Evolutionary conservation across 2,329 filamentous ascomycete genomes (phyloP), one percentile per base, ranked within the genome.

Genomic region (Fusarium brevicatenulatum): DNA sequence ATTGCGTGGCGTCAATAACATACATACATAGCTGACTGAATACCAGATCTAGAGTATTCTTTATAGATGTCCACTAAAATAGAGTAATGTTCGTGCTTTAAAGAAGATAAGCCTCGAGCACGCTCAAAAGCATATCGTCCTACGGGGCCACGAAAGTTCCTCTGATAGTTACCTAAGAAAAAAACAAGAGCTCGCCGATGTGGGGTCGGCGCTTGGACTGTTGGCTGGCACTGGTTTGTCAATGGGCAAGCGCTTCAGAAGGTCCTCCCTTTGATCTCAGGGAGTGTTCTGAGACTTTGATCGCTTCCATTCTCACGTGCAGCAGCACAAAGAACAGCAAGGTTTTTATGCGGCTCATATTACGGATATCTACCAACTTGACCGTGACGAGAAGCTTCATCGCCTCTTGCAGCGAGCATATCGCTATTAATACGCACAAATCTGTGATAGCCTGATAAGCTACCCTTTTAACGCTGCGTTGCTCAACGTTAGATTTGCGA

Each of bases 191-290:
- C 25, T 34, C 15, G 40, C n/a, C 42, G n/a, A 44, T 63, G 64
- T 74, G 72, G 72, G 57, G 64, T 66, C 62, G 40, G 37, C 64
- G 74, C 74, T 75, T 56, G 69, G 70, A 53, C 68, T 55, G 23
- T 40, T 71, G 40, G 58, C 62, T 61, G 60, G 63, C 60, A 53
- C 68, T 60, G 47, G 69, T 34, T 66, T 37, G 15, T 23, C 9
- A 50, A 54, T 19, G 16, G 25, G 36, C 44, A 64, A 67, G 67
- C 28, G 34, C 34, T 39, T 39, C 36, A 54, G 56, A 57, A 69
- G 58, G 62, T 56, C 53, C 49, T 47, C 52, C 37, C 34, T 52
- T 25, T 56, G 37, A 43, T 55, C 25, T 30, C 18, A 36, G 28
- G 28, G 47, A 52, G 57, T 57, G 46, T 42, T 47, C 42, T 28